These are phyloP conservation scores for Sarcomyxa edulis DNA, from an alignment of 768 basidiomycete species.

Conservation along the genomic window DNA sequence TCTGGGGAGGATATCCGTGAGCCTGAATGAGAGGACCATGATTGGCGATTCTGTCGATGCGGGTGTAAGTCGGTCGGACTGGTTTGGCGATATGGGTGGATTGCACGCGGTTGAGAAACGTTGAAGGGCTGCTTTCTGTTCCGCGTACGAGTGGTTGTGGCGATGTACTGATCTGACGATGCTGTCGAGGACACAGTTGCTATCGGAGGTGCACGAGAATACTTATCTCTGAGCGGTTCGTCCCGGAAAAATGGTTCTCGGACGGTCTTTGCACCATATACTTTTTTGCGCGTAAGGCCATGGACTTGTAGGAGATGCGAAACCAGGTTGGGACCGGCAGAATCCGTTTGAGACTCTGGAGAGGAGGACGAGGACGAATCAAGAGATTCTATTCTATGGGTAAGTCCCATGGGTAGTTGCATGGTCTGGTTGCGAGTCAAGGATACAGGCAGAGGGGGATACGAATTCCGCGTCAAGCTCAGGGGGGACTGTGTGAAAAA, in stretches of 20 bases:
- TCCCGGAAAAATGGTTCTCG: slow-evolving; percentile 51
- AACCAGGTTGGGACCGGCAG: slow-evolving; percentile 46
- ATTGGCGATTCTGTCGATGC: too few relatives aligned
- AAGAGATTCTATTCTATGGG: background rate
- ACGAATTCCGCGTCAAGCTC: background rate
- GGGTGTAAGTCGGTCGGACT: slow-evolving; percentile 22
- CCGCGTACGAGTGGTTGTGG: slow-evolving; percentile 4
- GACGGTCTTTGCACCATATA: slow-evolving; percentile 47
- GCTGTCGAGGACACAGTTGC: slow-evolving; percentile 17
- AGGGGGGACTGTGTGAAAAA: background rate
- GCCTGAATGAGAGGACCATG: too few relatives aligned
- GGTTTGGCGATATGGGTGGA: slow-evolving; percentile 20
- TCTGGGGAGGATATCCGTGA: slow-evolving; percentile 34
- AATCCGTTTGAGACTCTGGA: slow-evolving; percentile 15
- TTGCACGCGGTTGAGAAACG: background rate
- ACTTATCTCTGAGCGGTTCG: slow-evolving; percentile 33
- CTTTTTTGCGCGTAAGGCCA: slow-evolving; percentile 66
- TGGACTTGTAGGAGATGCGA: slow-evolving; percentile 61
- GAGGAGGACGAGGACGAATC: background rate
- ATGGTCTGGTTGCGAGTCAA: slow-evolving; percentile 31
- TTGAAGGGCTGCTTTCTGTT: background rate
- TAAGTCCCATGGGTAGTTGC: slow-evolving; percentile 12
- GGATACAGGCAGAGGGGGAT: slow-evolving; percentile 10
- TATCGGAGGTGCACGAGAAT: slow-evolving; percentile 27
- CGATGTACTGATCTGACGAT: slow-evolving; percentile 6